phyloP scores from a whole-genome alignment of 257 asterid genomes.

The Salvia miltiorrhiza region DNA sequence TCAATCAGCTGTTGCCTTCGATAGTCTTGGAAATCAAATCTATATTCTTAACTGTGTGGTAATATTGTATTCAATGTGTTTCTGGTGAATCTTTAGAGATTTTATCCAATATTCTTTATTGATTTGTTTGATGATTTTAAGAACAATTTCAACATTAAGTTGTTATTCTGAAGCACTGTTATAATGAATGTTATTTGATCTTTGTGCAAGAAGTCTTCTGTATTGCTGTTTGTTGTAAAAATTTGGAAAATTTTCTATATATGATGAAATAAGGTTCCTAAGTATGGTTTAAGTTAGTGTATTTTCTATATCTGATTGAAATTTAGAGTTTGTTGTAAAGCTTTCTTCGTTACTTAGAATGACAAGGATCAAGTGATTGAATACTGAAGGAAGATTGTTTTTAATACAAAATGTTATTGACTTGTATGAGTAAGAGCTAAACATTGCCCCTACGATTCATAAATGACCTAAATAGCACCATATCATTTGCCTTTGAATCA shows the following conservation, averaged over 20 bases:
- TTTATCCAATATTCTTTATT: background rate
- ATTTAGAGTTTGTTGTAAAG: constrained; percentile 11
- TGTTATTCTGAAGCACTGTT: background rate
- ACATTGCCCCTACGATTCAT: background rate
- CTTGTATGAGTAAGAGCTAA: background rate
- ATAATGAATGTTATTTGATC: background rate
- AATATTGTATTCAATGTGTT: background rate
- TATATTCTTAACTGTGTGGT: background rate
- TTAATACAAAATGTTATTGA: background rate
- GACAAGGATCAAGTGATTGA: background rate
- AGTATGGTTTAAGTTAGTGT: too few species aligned
- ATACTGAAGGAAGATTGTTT: background rate
- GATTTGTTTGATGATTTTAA: too few species aligned
- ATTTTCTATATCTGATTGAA: too few species aligned
- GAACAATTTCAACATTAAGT: background rate
- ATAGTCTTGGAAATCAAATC: background rate
- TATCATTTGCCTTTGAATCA: background rate
- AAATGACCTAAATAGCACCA: too few species aligned
- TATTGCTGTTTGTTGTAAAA: background rate
- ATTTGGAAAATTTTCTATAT: background rate
- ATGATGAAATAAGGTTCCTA: background rate
- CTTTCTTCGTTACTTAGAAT: background rate
- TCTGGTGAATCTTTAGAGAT: background rate
- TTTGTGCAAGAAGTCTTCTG: background rate
- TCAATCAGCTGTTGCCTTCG: background rate